Evolutionary conservation across 1,139 yeast genomes (phyloP).

Genomic region (Meyerozyma carpophila): DNA sequence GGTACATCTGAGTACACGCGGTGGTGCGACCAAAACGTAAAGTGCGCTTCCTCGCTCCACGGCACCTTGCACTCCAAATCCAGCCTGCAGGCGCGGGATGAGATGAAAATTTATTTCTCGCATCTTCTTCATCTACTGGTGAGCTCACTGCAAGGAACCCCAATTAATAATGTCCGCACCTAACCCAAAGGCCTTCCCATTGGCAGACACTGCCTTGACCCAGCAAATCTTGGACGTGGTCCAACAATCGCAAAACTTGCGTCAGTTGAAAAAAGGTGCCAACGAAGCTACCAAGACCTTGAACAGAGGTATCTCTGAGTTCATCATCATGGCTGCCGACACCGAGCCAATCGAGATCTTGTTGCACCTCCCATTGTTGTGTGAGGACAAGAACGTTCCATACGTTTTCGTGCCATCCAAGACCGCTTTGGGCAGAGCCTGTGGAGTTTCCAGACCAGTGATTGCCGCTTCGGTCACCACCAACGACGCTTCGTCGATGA

Average conservation of each 20-base stretch:
- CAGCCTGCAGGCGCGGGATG: constrained; percentile 4
- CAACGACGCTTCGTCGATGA: constrained; percentile 96
- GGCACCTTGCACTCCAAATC: constrained; percentile 4
- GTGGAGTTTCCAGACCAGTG: constrained; percentile 99
- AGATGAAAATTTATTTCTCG: constrained; percentile 4
- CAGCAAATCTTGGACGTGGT: constrained; percentile 97
- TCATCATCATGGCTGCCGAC: constrained; percentile 99
- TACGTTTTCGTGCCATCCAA: constrained; percentile 98
- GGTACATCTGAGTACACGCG: background rate
- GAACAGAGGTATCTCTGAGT: constrained; percentile 99
- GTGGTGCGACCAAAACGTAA: too few relatives aligned
- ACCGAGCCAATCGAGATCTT: constrained; percentile 98
- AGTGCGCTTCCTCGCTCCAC: constrained; percentile 3
- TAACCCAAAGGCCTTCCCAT: constrained; percentile 96
- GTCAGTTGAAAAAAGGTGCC: constrained; percentile 99
- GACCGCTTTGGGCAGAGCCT: constrained; percentile 98
- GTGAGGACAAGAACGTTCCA: constrained; percentile 99
- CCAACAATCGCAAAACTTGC: constrained; percentile 95
- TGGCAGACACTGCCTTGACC: constrained; percentile 91
- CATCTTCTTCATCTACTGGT: constrained; percentile 26
- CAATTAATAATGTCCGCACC: constrained; percentile 55
- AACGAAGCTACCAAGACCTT: constrained; percentile 99
- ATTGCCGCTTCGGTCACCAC: constrained; percentile 98
- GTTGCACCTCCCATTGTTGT: constrained; percentile 92
- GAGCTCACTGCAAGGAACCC: constrained; percentile 68